Evolutionary conservation across 1,139 yeast genomes (phyloP).

Genomic region (Suhomyces coccinellae): DNA sequence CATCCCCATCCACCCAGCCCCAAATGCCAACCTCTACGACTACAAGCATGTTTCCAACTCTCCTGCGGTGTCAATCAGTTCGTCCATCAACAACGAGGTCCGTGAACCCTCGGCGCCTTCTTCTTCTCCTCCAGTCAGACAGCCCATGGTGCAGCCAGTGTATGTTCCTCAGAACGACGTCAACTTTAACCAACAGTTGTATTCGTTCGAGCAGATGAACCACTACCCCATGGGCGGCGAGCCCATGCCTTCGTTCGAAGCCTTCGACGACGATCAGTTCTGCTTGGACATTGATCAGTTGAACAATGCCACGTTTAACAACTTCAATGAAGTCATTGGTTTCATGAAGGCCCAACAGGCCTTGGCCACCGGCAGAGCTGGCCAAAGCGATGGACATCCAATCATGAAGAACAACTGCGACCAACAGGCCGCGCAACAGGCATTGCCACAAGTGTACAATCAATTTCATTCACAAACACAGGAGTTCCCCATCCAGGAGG

Average conservation of each 20-base stretch:
- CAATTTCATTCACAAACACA: constrained; percentile 3
- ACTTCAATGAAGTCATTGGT: constrained; percentile 23
- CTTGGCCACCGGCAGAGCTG: constrained; percentile 4
- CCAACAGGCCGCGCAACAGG: constrained; percentile 16
- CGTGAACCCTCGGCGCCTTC: constrained; percentile 3
- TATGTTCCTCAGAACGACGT: neutral
- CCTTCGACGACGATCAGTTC: constrained; percentile 48
- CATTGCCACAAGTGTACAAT: neutral
- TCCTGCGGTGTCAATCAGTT: constrained; percentile 13
- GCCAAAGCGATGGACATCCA: constrained; percentile 4
- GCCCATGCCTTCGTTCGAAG: constrained; percentile 12
- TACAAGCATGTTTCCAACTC: constrained; percentile 10
- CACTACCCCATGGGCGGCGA: constrained; percentile 7
- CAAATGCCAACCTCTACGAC: constrained; percentile 3
- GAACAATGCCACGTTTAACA: constrained; percentile 24
- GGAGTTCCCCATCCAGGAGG: constrained; percentile 3
- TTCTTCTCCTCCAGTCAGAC: constrained; percentile 1
- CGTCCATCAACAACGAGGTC: constrained; percentile 11
- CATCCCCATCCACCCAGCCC: constrained; percentile 3
- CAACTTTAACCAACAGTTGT: constrained; percentile 5
- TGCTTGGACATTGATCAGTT: constrained; percentile 50
- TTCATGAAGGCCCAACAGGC: constrained; percentile 17
- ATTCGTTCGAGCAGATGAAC: constrained; percentile 7
- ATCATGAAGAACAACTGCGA: constrained; percentile 4
- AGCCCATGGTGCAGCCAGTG: constrained; percentile 3